Evolutionary conservation across 2,329 filamentous ascomycete species (phyloP).

Genomic region (Penicillium hordei): DNA sequence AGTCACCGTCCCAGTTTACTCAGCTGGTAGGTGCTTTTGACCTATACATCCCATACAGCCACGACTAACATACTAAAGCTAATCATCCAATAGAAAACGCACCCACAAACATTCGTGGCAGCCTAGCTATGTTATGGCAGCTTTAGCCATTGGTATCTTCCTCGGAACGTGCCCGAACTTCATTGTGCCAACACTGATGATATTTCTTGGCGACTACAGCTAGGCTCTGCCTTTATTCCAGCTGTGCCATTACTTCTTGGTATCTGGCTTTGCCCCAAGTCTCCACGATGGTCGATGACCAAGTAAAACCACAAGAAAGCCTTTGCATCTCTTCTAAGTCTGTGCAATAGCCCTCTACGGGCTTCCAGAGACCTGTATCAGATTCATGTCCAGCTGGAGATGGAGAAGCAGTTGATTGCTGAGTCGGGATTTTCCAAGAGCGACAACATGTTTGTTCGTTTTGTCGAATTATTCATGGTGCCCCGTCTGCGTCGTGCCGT

Average conservation of each 20-base stretch:
- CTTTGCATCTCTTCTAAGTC: conserved; percentile 35
- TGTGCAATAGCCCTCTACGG: conserved; percentile 37
- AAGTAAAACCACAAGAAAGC: conserved; percentile 30
- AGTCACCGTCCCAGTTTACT: conserved; percentile 54
- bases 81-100: conserved; percentile 43
- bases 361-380: conserved; percentile 39
- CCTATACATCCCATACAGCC: neutral
- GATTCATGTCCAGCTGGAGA: conserved; percentile 29
- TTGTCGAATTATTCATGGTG: conserved; percentile 22
- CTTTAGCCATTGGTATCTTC: conserved; percentile 49
- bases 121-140: conserved; percentile 58
- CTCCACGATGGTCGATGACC: conserved; percentile 43
- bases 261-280: conserved; percentile 47
- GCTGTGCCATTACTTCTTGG: conserved; percentile 47
- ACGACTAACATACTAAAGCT: neutral
- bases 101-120: conserved; percentile 55
- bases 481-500: conserved; percentile 28
- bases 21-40: conserved; percentile 33
- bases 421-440: conserved; percentile 12
- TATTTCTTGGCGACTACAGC: conserved; percentile 48
- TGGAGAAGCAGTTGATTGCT: conserved; percentile 26
- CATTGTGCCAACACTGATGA: conserved; percentile 40
- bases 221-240: conserved; percentile 51
- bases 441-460: conserved; percentile 19
- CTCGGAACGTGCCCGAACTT: conserved; percentile 46